Evolutionary conservation across 257 asterid genomes (phyloP).

Genomic region (Galeopsis tetrahit): DNA sequence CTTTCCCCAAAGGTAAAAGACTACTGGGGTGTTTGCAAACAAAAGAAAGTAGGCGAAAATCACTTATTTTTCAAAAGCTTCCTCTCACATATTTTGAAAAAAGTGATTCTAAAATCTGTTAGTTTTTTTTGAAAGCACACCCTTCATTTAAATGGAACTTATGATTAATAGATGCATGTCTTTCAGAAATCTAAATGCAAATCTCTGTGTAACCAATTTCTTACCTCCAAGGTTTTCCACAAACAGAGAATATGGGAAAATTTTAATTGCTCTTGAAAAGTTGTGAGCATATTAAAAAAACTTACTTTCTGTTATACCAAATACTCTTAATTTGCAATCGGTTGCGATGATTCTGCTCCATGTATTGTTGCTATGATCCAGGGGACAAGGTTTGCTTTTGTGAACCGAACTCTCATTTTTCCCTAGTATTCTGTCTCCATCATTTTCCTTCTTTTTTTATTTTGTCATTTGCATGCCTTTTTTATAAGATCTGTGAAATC

Average conservation of each 20-base stretch:
- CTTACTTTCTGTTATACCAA: neutral
- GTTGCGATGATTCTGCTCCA: neutral
- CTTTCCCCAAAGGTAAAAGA: conserved; percentile 73
- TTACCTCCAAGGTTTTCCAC: neutral
- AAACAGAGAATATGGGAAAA: neutral
- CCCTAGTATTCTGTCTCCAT: neutral
- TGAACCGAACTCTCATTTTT: neutral
- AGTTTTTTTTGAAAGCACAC: too few relatives aligned
- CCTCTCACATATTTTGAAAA: too few relatives aligned
- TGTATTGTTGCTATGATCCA: neutral
- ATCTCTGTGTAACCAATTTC: conserved; percentile 2
- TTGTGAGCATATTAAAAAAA: neutral
- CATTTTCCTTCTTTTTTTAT: neutral
- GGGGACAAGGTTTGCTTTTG: conserved; percentile 10
- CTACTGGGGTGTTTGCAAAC: neutral
- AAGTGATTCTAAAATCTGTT: too few relatives aligned
- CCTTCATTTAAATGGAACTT: too few relatives aligned
- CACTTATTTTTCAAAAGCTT: too few relatives aligned
- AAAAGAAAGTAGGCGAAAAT: too few relatives aligned
- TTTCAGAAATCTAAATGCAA: neutral
- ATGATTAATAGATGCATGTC: neutral
- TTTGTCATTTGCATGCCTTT: neutral
- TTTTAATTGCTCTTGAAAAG: conserved; percentile 18
- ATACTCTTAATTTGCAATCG: neutral
- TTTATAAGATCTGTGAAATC: neutral